Conservation (phyloP, 2,329 filamentous ascomycete genomes). For the Spiromastix sp. region DNA sequence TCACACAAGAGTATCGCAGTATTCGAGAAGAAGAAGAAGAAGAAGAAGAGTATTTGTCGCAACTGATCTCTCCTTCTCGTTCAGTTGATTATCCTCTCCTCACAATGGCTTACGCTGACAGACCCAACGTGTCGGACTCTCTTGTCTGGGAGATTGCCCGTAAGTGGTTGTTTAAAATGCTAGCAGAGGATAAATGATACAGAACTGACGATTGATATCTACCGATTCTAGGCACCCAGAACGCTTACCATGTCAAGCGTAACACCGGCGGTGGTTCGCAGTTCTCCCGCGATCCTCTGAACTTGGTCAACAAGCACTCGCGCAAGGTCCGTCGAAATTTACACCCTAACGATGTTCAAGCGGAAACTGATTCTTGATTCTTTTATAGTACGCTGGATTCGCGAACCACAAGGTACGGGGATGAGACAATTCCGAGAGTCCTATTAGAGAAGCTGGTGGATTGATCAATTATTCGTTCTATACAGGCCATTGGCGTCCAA, state of each 20-base stretch:
- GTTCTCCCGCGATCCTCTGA: conserved; percentile 91
- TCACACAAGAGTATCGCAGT: conserved; percentile 5
- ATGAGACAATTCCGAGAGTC: neutral
- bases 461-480: neutral
- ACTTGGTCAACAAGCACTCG: conserved; percentile 82
- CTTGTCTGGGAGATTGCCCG: conserved; percentile 91
- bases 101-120: conserved; percentile 37
- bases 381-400: conserved; percentile 70
- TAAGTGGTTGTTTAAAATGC: conserved; percentile 48
- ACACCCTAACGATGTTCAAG: too few relatives aligned
- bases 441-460: neutral
- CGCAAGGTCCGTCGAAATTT: conserved; percentile 72
- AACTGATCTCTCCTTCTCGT: too few relatives aligned
- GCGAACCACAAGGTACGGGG: conserved; percentile 76
- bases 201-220: too few relatives aligned
- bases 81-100: too few relatives aligned
- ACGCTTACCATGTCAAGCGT: conserved; percentile 88
- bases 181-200: too few relatives aligned
- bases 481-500: conserved; percentile 71
- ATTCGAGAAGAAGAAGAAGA: too few relatives aligned
- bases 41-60: too few relatives aligned
- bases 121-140: conserved; percentile 75
- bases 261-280: conserved; percentile 65
- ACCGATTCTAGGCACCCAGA: conserved; percentile 59
- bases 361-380: conserved; percentile 11